Evolutionary conservation across 140 eudicot species (phyloP).

Genomic region (Senecio squalidus): DNA sequence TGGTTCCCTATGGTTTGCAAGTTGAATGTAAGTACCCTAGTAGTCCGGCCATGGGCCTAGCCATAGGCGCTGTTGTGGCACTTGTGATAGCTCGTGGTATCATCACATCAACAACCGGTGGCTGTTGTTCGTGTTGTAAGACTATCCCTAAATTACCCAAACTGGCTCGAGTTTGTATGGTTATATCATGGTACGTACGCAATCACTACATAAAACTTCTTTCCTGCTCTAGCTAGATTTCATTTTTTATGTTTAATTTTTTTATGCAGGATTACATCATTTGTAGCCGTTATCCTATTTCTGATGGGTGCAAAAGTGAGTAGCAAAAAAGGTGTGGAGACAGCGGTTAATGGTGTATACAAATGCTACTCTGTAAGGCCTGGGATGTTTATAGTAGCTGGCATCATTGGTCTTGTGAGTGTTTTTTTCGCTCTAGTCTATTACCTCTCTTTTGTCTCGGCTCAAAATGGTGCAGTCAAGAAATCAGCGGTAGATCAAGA

Average conservation of each 20-base stretch:
- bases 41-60: conserved; percentile 30
- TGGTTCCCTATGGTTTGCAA: not conserved
- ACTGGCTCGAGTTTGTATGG: not conserved
- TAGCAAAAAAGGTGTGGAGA: not conserved
- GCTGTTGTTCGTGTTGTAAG: conserved; percentile 22
- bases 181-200: conserved; percentile 17
- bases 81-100: conserved; percentile 20
- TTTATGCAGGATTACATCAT: conserved; percentile 9
- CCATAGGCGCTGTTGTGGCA: conserved; percentile 16
- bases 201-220: not conserved
- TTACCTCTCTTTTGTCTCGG: conserved; percentile 11
- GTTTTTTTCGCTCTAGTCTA: conserved; percentile 22
- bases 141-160: not conserved
- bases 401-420: conserved; percentile 13
- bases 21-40: conserved; percentile 15
- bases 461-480: not conserved
- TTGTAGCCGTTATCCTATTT: conserved; percentile 11
- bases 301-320: conserved; percentile 15
- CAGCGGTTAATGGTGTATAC: not conserved
- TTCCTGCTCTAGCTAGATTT: not conserved
- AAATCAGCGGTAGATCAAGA: conserved; percentile 7
- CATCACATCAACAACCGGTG: conserved; percentile 13
- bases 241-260: not conserved
- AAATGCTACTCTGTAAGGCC: conserved; percentile 13
- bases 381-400: conserved; percentile 17